Base-by-base conservation (phyloP, 176 grass and related monocot species). In the Puya raimondii region DNA sequence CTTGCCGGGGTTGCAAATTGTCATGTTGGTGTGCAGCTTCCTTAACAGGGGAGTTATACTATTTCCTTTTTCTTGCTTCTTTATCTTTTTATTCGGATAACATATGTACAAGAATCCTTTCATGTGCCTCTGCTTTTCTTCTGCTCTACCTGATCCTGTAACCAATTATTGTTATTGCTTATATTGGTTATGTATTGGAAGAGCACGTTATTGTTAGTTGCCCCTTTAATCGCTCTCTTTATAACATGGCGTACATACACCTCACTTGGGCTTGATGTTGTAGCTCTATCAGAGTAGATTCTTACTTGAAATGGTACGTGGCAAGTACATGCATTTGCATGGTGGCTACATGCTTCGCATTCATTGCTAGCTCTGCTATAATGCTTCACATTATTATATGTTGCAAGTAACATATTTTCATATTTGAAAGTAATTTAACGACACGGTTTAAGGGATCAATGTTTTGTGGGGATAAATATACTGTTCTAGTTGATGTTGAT, bases 31-130 rank as follows among this genome's bases (percentile, higher is more conserved):
- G 52, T 69, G 42, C 52, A 9, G 51, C 50, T 58, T 68, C 12
- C 65, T 13, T 54, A 51, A 69, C 51, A 49, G n/a, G 23, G 12
- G 42, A 50, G 25, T 9, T 15, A 65, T 51, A 61, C 70, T 21
- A 65, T 58, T 47, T 15, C 12, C 50, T 48, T 13, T 1, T 70
- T 51, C 9, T 52, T 27, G 49, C 6, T 29, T 21, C 49, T 67
- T 10, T 47, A 14, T 50, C 1, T 63, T 51, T 21, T 7, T 80
- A 50, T 74, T 64, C 63, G 54, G 69, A 50, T 50, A 27, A 74
- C 74, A 21, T 65, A 64, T 50, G 15, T 9, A 21, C 47, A 68
- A 59, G 75, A 75, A 86, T 86, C 71, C 79, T 64, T 1, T 61
- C 80, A 78, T 82, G 80, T 82, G 84, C 71, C 1, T 21, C 25